Conservation (phyloP, 2,329 filamentous ascomycete genomes). For the Atkinsonella hypoxylon region DNA sequence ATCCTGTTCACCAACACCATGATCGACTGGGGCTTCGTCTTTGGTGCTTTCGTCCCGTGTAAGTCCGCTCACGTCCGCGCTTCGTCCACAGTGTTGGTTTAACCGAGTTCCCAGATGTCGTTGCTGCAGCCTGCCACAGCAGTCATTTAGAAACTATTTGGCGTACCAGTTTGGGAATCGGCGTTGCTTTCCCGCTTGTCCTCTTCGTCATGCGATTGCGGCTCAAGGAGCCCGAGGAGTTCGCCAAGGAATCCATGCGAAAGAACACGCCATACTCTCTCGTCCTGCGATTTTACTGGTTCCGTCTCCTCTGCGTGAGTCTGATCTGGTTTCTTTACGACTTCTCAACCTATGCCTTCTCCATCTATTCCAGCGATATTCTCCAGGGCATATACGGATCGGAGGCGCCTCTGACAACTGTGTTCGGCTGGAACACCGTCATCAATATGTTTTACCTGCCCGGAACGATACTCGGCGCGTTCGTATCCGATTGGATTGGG, state of each 20-base stretch:
- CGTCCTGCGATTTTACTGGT: constrained; percentile 57
- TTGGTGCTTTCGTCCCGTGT: constrained; percentile 65
- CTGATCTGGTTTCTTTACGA: constrained; percentile 81
- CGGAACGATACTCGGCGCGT: constrained; percentile 66
- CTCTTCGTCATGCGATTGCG: constrained; percentile 61
- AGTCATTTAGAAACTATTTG: constrained; percentile 63
- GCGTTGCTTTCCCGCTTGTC: constrained; percentile 62
- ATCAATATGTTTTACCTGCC: constrained; percentile 85
- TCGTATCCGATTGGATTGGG: constrained; percentile 65
- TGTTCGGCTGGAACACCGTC: constrained; percentile 80
- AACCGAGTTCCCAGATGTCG: constrained; percentile 24
- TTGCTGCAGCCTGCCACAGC: constrained; percentile 43
- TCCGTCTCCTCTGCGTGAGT: constrained; percentile 55
- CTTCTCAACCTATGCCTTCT: constrained; percentile 80
- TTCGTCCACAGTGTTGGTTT: not conserved
- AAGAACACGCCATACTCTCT: constrained; percentile 42
- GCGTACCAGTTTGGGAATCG: constrained; percentile 70
- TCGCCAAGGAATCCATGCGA: constrained; percentile 57
- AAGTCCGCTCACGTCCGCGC: constrained; percentile 17
- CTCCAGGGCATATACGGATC: constrained; percentile 51
- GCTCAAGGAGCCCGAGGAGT: constrained; percentile 69
- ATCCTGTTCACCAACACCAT: constrained; percentile 82
- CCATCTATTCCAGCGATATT: constrained; percentile 73
- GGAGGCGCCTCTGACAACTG: constrained; percentile 53
- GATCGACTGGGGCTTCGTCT: constrained; percentile 74